phyloP scores from a whole-genome alignment of 345 rosid species.

The Odontarrhena argentea region DNA sequence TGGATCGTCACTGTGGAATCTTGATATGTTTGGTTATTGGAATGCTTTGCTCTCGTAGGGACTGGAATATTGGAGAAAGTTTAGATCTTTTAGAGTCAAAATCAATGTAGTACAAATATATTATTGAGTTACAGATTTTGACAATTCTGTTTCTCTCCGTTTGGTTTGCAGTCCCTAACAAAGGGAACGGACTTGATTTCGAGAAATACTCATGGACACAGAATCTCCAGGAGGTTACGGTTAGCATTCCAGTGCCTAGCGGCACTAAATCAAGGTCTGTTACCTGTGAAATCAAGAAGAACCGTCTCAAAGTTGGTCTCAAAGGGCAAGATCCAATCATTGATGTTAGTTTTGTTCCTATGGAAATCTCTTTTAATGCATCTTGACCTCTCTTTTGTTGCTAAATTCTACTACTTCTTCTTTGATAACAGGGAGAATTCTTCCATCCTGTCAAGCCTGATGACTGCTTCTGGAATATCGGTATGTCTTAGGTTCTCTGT shows the following conservation, averaged over 20 bases:
- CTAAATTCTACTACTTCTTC: slow-evolving; percentile 15
- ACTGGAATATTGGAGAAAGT: slow-evolving; percentile 1
- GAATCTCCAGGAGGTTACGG: slow-evolving; percentile 75
- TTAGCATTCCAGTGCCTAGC: slow-evolving; percentile 68
- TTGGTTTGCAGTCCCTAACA: slow-evolving; percentile 69
- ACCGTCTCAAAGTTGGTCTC: slow-evolving; percentile 80
- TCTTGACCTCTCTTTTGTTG: not conserved
- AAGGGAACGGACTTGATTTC: slow-evolving; percentile 86
- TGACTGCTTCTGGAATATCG: slow-evolving; percentile 93
- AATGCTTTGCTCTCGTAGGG: not conserved
- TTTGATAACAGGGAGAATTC: slow-evolving; percentile 63
- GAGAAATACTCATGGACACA: slow-evolving; percentile 92
- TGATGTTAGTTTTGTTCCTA: slow-evolving; percentile 52
- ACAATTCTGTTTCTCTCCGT: not conserved
- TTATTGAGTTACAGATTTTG: not conserved
- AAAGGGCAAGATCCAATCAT: slow-evolving; percentile 80
- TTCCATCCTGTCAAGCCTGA: slow-evolving; percentile 67
- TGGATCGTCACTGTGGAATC: slow-evolving; percentile 12
- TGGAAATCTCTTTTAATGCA: not conserved
- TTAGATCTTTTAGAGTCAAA: slow-evolving; percentile 13
- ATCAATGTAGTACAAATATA: not conserved
- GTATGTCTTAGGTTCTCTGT: slow-evolving; percentile 47
- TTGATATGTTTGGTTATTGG: not conserved
- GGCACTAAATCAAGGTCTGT: slow-evolving; percentile 80
- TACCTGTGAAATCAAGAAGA: slow-evolving; percentile 79